These are phyloP conservation scores for Magnolia officinalis DNA, from an alignment of 164 flowering plant genomes.

Conservation along the genomic window DNA sequence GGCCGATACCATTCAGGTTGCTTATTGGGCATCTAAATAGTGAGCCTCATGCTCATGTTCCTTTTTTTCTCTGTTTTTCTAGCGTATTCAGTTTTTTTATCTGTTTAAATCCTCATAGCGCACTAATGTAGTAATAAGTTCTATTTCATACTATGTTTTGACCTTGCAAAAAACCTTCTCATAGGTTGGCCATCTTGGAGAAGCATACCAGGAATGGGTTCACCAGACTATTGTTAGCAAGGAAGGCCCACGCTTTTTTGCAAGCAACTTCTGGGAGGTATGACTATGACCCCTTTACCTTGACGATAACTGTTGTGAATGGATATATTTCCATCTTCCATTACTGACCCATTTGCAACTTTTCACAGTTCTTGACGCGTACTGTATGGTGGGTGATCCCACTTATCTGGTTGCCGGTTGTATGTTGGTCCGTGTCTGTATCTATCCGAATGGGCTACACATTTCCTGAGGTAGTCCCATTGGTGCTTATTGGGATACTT, in stretches of 20 bases:
- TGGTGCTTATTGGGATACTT: conserved; percentile 53
- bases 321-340: not conserved
- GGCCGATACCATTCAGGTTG: no score
- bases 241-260: conserved; percentile 87
- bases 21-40: no score
- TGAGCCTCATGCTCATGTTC: no score
- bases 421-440: conserved; percentile 37
- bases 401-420: conserved; percentile 73
- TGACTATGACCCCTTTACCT: not conserved
- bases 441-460: conserved; percentile 56
- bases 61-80: no score
- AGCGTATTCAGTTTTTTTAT: no score
- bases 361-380: conserved; percentile 66
- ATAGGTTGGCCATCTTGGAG: conserved; percentile 98
- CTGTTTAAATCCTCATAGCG: no score
- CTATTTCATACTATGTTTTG: not conserved
- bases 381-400: conserved; percentile 85
- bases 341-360: conserved; percentile 8
- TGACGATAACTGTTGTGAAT: not conserved
- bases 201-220: conserved; percentile 86
- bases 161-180: not conserved
- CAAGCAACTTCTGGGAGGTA: conserved; percentile 84
- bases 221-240: conserved; percentile 86
- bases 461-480: conserved; percentile 34
- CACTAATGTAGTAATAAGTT: no score